Conservation (phyloP, 2,329 filamentous ascomycete species). For the Conoideocrella luteorostrata region DNA sequence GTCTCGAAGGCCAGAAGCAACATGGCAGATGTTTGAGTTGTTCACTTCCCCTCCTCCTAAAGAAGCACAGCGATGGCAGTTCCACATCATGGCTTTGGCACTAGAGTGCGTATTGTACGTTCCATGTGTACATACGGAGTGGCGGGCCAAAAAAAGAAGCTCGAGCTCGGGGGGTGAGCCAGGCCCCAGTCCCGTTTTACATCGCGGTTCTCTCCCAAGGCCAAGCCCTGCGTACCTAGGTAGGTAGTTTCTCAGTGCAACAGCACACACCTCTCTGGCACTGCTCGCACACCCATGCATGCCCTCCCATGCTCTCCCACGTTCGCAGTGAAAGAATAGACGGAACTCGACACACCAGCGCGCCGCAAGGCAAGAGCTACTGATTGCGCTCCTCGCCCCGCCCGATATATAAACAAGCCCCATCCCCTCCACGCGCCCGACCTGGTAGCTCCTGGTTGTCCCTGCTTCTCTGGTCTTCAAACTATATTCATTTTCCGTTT, state of each 20-base stretch:
- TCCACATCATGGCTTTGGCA: no score
- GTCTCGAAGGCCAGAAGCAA: slow-evolving; percentile 1
- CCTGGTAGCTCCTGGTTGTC: slow-evolving; percentile 29
- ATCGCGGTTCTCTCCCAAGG: neutral
- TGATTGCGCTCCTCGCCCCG: slow-evolving; percentile 51
- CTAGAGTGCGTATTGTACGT: no score
- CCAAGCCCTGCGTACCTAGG: no score
- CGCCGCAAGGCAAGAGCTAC: slow-evolving; percentile 22
- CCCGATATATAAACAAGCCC: slow-evolving; percentile 57
- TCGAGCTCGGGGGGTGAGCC: slow-evolving; percentile 5
- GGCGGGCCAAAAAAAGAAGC: neutral
- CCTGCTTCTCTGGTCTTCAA: slow-evolving; percentile 19
- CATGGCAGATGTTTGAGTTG: no score
- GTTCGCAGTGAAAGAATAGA: no score
- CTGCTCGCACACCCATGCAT: no score
- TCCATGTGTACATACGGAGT: neutral
- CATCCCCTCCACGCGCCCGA: slow-evolving; percentile 46
- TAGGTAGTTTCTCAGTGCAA: no score
- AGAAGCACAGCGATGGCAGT: no score
- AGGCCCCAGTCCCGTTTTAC: neutral
- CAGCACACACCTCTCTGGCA: slow-evolving; percentile 5
- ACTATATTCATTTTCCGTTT: slow-evolving; percentile 20
- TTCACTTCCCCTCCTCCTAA: no score
- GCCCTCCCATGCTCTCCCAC: no score
- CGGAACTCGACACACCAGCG: no score